Percentiles rank a stretch among this genome's conserved stretches.
These are phyloP conservation scores for Deuterostichococcus epilithicus DNA, from an alignment of 139 green algal genomes.

Conservation along the genomic window DNA sequence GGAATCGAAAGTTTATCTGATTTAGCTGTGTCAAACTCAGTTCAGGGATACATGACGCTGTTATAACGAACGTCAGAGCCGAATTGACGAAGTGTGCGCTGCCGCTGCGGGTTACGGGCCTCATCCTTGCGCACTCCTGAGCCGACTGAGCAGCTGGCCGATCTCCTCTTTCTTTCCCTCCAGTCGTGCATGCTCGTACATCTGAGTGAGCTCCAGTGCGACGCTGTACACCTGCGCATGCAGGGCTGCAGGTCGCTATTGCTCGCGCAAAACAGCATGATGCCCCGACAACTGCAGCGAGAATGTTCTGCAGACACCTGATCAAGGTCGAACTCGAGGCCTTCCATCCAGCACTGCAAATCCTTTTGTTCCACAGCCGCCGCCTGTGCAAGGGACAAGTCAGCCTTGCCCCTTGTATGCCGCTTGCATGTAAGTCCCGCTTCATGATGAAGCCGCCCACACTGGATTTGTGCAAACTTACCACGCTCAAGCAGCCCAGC, in stretches of 20 bases:
- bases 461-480: not conserved
- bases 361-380: constrained; percentile 29
- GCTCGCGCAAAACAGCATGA: too few species aligned
- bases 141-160: not conserved
- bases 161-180: not conserved
- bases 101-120: too few species aligned
- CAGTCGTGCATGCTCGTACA: not conserved
- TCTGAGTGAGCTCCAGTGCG: not conserved
- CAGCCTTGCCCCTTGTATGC: not conserved
- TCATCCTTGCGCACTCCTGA: too few species aligned
- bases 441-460: not conserved
- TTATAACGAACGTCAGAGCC: too few species aligned
- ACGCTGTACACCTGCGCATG: not conserved
- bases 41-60: too few species aligned
- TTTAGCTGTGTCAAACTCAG: too few species aligned
- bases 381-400: constrained; percentile 4
- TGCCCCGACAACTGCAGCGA: too few species aligned
- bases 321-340: constrained; percentile 25
- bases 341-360: constrained; percentile 33
- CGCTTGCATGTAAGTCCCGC: not conserved
- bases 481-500: constrained; percentile 50
- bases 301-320: constrained; percentile 9
- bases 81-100: too few species aligned
- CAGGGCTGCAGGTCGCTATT: too few species aligned
- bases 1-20: too few species aligned